Evolutionary conservation across 2,329 filamentous ascomycete genomes (phyloP).

Genomic region (Grosmannia clavigera): DNA sequence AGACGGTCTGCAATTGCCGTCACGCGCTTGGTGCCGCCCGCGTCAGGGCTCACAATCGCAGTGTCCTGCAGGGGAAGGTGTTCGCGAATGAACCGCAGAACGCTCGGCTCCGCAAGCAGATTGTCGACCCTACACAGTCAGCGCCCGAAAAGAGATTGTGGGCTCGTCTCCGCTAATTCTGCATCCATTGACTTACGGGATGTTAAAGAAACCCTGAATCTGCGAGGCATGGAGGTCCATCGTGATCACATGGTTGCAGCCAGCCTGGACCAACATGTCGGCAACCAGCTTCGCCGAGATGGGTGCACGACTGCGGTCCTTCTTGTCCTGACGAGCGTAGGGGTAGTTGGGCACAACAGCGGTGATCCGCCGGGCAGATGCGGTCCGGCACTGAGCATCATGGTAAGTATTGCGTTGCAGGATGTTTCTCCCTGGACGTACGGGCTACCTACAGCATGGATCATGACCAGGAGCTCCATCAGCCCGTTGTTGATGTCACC

Average conservation of each 20-base stretch:
- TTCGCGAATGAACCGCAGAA: slow-evolving; percentile 81
- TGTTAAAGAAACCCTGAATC: slow-evolving; percentile 72
- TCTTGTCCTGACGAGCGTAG: slow-evolving; percentile 95
- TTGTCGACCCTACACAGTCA: slow-evolving; percentile 42
- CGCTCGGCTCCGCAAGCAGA: slow-evolving; percentile 87
- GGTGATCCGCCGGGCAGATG: slow-evolving; percentile 15
- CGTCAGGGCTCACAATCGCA: slow-evolving; percentile 90
- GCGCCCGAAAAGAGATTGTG: too few species aligned
- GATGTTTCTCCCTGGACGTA: neutral
- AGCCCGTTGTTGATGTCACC: slow-evolving; percentile 96
- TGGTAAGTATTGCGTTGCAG: neutral
- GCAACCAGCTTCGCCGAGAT: slow-evolving; percentile 94
- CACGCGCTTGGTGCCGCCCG: slow-evolving; percentile 85
- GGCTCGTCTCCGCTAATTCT: neutral
- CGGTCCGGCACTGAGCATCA: slow-evolving; percentile 12
- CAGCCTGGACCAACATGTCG: slow-evolving; percentile 93
- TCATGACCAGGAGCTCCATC: slow-evolving; percentile 98
- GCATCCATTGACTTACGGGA: slow-evolving; percentile 24
- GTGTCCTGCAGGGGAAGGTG: slow-evolving; percentile 72
- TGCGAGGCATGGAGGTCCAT: slow-evolving; percentile 58
- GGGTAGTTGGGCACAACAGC: slow-evolving; percentile 65
- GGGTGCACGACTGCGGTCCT: slow-evolving; percentile 55
- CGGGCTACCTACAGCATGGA: slow-evolving; percentile 51
- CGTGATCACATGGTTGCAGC: slow-evolving; percentile 60
- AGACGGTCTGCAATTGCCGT: slow-evolving; percentile 88